These are phyloP conservation scores for Trichoderma pleuroti DNA, from an alignment of 2,329 filamentous ascomycete genomes.

Conservation along the genomic window DNA sequence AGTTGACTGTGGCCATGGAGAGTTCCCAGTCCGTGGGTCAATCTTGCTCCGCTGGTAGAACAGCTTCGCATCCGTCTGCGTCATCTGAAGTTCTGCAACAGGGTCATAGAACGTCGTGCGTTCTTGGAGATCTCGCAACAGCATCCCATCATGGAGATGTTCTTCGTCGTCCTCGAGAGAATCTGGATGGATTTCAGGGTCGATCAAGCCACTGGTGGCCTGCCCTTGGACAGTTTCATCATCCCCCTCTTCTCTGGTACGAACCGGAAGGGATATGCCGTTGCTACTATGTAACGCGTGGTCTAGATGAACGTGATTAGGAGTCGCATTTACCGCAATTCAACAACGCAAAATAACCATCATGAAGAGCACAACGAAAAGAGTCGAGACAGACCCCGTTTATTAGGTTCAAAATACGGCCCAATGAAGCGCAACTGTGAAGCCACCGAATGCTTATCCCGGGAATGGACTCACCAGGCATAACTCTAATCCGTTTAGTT, in stretches of 20 bases:
- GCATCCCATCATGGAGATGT: constrained; percentile 52
- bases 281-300: constrained; percentile 5
- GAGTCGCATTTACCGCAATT: neutral
- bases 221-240: constrained; percentile 28
- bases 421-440: neutral
- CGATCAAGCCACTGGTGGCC: constrained; percentile 25
- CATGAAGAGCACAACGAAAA: neutral
- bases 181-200: constrained; percentile 23
- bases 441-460: neutral
- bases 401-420: neutral
- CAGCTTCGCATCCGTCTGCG: constrained; percentile 88
- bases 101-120: constrained; percentile 91
- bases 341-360: neutral
- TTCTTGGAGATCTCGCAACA: constrained; percentile 57
- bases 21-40: constrained; percentile 43
- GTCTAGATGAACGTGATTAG: neutral
- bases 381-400: neutral
- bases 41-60: constrained; percentile 89
- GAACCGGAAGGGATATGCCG: constrained; percentile 23
- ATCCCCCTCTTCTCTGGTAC: constrained; percentile 32
- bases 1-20: constrained; percentile 40
- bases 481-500: neutral
- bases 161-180: constrained; percentile 26
- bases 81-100: constrained; percentile 89
- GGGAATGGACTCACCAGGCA: constrained; percentile 10